Evolutionary conservation across 768 basidiomycete genomes (phyloP).

Genomic region (Hygrocybe coccinea): DNA sequence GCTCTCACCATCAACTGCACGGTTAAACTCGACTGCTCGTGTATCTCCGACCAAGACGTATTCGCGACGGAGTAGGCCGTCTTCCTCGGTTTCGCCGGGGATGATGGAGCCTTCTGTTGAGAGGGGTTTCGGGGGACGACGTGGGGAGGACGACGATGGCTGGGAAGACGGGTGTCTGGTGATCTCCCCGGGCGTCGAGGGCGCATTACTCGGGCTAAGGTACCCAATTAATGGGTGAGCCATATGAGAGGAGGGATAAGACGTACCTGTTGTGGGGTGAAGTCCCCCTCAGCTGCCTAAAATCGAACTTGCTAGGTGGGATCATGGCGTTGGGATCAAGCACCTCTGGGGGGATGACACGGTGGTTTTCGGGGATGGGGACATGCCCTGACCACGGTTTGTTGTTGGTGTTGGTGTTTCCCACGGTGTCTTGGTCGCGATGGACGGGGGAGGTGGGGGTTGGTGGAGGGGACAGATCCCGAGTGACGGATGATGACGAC

Average conservation of each 20-base stretch:
- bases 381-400: conserved; percentile 33
- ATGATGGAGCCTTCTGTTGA: conserved; percentile 63
- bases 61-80: conserved; percentile 73
- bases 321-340: conserved; percentile 77
- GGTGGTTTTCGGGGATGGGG: conserved; percentile 66
- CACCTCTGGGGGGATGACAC: conserved; percentile 72
- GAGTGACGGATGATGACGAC: conserved; percentile 12
- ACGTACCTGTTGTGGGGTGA: conserved; percentile 25
- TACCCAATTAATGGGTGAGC: too few species aligned
- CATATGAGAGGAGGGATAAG: too few species aligned
- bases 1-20: conserved; percentile 86
- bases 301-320: conserved; percentile 77
- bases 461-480: conserved; percentile 7
- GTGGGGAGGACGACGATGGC: conserved; percentile 4
- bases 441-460: background rate
- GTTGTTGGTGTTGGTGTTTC: conserved; percentile 13
- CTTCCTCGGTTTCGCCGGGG: conserved; percentile 81
- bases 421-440: too few species aligned
- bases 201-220: too few species aligned
- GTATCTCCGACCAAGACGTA: conserved; percentile 93
- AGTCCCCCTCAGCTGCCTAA: conserved; percentile 33
- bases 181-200: too few species aligned
- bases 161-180: too few species aligned
- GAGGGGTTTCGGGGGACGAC: conserved; percentile 26
- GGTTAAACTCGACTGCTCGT: conserved; percentile 86